Evolutionary conservation across 768 basidiomycete species (phyloP).

Genomic region (Tephrocybe sp.): DNA sequence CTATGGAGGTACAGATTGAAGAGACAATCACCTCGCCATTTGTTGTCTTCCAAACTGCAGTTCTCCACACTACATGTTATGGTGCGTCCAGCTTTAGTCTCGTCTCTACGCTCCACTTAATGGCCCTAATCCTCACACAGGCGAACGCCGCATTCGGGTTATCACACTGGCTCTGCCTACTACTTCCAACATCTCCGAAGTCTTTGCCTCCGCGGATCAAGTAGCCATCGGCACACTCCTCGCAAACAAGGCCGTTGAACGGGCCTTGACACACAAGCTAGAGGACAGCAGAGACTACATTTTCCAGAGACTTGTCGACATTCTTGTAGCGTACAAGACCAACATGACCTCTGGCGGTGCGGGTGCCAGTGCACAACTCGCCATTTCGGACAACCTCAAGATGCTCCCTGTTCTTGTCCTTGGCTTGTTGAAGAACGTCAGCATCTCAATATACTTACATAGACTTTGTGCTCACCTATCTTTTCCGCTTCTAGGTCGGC

Average conservation of each 20-base stretch:
- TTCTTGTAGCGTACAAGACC: slow-evolving; percentile 87
- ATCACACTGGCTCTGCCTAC: slow-evolving; percentile 87
- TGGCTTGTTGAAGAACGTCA: slow-evolving; percentile 91
- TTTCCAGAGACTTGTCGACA: slow-evolving; percentile 80
- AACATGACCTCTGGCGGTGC: slow-evolving; percentile 95
- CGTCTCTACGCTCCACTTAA: not conserved
- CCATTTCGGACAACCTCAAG: slow-evolving; percentile 91
- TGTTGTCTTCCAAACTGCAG: slow-evolving; percentile 92
- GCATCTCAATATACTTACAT: slow-evolving; percentile 21
- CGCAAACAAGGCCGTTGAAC: slow-evolving; percentile 92
- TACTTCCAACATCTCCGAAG: slow-evolving; percentile 82
- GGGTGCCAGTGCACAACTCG: slow-evolving; percentile 92
- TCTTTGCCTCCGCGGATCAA: slow-evolving; percentile 90
- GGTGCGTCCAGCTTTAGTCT: slow-evolving; percentile 41
- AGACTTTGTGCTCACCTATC: not conserved
- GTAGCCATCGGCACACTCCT: slow-evolving; percentile 81
- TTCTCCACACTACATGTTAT: slow-evolving; percentile 92
- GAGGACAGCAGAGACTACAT: slow-evolving; percentile 90
- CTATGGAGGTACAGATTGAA: slow-evolving; percentile 94
- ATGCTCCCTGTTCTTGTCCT: slow-evolving; percentile 90
- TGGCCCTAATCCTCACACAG: slow-evolving; percentile 24
- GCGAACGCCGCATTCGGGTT: slow-evolving; percentile 89
- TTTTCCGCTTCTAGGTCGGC: slow-evolving; percentile 61
- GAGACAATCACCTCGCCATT: slow-evolving; percentile 89
- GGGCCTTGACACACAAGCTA: slow-evolving; percentile 78